A percentile compares a stretch with the other conserved stretches of the same genome.
Conservation (phyloP, 495 filamentous ascomycete genomes). For the Penicillium steckii region DNA sequence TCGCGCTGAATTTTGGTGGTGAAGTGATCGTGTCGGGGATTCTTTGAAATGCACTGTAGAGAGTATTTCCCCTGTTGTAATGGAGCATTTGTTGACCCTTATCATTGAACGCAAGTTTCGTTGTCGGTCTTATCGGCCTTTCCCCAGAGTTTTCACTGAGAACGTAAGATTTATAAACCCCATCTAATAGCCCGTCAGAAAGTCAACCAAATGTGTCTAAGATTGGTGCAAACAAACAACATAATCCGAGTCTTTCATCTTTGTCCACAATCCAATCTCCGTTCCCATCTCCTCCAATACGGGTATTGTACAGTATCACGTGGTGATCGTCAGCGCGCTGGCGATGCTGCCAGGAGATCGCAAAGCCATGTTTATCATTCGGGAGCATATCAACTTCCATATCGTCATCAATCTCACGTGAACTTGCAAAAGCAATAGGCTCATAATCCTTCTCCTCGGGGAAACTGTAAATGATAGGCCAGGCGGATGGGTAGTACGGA, state of each 20-base stretch:
- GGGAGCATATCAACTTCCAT: too few species aligned
- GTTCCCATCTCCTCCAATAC: neutral
- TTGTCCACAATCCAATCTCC: neutral
- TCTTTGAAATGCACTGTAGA: constrained; percentile 17
- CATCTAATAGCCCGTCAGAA: neutral
- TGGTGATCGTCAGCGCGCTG: constrained; percentile 18
- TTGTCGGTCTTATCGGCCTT: constrained; percentile 22
- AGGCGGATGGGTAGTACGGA: constrained; percentile 4
- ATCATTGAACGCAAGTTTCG: constrained; percentile 38
- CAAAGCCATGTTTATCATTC: too few species aligned
- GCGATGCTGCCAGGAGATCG: constrained; percentile 43
- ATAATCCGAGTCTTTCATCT: neutral
- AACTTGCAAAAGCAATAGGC: constrained; percentile 32
- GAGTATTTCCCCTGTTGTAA: constrained; percentile 2
- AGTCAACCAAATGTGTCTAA: too few species aligned
- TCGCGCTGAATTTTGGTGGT: constrained; percentile 22
- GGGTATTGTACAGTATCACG: constrained; percentile 28
- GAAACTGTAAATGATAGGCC: constrained; percentile 30
- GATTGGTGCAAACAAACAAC: neutral
- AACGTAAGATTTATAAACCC: neutral
- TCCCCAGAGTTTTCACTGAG: constrained; percentile 4
- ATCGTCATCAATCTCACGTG: neutral
- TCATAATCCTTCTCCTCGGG: constrained; percentile 29
- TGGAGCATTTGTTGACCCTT: constrained; percentile 34
- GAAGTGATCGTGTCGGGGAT: neutral